Evolutionary conservation across 768 basidiomycete species (phyloP).

Genomic region (Tylopilus vinaceipallidus): DNA sequence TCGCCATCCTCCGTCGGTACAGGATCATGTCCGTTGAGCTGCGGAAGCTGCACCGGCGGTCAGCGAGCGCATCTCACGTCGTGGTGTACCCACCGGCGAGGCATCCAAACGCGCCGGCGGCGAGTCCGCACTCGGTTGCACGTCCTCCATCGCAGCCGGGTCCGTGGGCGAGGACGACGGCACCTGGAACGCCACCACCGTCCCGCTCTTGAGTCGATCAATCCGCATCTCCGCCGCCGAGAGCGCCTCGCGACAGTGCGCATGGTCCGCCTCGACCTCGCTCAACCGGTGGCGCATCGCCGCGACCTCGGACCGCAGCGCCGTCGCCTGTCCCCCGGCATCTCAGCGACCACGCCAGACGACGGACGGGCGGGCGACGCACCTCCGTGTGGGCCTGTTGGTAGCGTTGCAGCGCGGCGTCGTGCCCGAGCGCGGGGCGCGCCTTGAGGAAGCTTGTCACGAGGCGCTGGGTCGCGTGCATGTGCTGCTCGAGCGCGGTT

Average conservation of each 20-base stretch:
- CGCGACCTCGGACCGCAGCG: slow-evolving; percentile 58
- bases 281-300: slow-evolving; percentile 47
- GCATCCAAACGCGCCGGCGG: slow-evolving; percentile 79
- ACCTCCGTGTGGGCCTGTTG: slow-evolving; percentile 64
- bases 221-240: slow-evolving; percentile 56
- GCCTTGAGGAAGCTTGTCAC: slow-evolving; percentile 53
- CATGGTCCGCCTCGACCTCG: slow-evolving; percentile 48
- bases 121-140: slow-evolving; percentile 52
- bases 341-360: slow-evolving; percentile 11
- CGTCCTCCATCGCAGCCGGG: slow-evolving; percentile 29
- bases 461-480: slow-evolving; percentile 56
- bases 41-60: slow-evolving; percentile 43
- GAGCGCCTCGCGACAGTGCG: slow-evolving; percentile 50
- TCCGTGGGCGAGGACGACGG: slow-evolving; percentile 34
- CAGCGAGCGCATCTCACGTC: slow-evolving; percentile 23
- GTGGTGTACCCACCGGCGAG: slow-evolving; percentile 66
- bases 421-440: slow-evolving; percentile 33
- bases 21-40: slow-evolving; percentile 40
- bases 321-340: slow-evolving; percentile 51
- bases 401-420: slow-evolving; percentile 42
- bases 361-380: slow-evolving; percentile 14
- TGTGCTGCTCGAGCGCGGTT: slow-evolving; percentile 50
- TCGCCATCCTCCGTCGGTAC: slow-evolving; percentile 42
- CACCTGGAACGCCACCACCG: slow-evolving; percentile 47
- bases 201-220: slow-evolving; percentile 57